Evolutionary conservation across 2,329 filamentous ascomycete species (phyloP).

Genomic region (Stemphylium lycopersici): DNA sequence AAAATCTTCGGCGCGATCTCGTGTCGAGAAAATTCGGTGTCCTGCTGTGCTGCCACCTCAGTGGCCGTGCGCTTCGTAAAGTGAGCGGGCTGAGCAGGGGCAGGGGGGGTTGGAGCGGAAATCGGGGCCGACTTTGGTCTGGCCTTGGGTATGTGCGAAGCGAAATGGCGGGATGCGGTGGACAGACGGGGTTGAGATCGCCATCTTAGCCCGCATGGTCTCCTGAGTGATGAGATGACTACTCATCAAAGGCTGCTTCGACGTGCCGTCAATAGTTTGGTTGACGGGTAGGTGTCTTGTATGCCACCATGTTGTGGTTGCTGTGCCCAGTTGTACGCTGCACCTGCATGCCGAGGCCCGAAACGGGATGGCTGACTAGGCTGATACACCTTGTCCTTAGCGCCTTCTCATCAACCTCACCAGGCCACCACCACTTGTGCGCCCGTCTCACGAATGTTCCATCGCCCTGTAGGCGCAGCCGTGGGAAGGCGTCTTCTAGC

Average conservation of each 20-base stretch:
- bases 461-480: slow-evolving; percentile 3
- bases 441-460: slow-evolving; percentile 2
- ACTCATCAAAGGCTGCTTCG: neutral
- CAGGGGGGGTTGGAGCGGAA: slow-evolving; percentile 10
- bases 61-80: slow-evolving; percentile 9
- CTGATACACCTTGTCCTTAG: neutral
- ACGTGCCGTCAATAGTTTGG: neutral
- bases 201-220: neutral
- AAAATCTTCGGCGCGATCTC: slow-evolving; percentile 13
- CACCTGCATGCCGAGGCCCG: neutral
- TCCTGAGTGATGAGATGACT: neutral
- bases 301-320: no score
- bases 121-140: slow-evolving; percentile 3
- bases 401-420: slow-evolving; percentile 3
- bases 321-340: slow-evolving; percentile 1
- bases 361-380: neutral
- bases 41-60: neutral
- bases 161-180: slow-evolving; percentile 1
- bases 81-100: slow-evolving; percentile 8
- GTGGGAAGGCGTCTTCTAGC: neutral
- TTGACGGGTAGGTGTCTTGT: neutral
- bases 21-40: slow-evolving; percentile 16
- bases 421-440: neutral
- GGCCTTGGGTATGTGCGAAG: slow-evolving; percentile 3
- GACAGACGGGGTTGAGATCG: neutral